Conservation (phyloP, 2,329 filamentous ascomycete genomes). For the Fusarium veterinarium region DNA sequence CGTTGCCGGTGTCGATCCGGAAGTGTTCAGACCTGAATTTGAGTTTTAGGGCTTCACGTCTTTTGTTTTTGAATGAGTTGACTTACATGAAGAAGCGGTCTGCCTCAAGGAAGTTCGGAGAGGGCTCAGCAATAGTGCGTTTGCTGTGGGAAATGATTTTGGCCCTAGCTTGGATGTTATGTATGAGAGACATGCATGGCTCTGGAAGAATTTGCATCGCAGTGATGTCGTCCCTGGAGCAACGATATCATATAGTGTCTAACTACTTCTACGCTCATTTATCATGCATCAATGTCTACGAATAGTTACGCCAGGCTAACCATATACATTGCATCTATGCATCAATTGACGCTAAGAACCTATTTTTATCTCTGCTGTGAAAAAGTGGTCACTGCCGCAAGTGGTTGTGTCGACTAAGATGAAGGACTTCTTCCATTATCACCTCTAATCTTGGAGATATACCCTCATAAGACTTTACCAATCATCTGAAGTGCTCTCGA, state of each 20-base stretch:
- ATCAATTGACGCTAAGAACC: not conserved
- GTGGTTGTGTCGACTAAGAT: not conserved
- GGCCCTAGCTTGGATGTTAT: constrained; percentile 14
- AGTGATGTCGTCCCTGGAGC: constrained; percentile 10
- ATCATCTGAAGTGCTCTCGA: not conserved
- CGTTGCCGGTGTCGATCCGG: constrained; percentile 89
- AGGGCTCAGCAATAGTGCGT: not conserved
- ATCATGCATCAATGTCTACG: not conserved
- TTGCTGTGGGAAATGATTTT: constrained; percentile 2
- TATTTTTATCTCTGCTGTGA: not conserved
- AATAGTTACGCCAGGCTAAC: not conserved
- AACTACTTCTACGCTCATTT: not conserved
- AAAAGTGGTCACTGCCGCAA: not conserved
- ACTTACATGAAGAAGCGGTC: constrained; percentile 10
- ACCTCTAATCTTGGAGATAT: not conserved
- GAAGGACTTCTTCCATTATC: not conserved
- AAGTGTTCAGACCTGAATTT: constrained; percentile 88
- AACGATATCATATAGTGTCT: not conserved
- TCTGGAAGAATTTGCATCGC: constrained; percentile 6
- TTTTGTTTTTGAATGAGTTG: constrained; percentile 2
- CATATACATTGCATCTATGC: not conserved
- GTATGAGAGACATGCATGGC: constrained; percentile 22
- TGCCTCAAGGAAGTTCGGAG: not conserved
- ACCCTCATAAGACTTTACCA: not conserved
- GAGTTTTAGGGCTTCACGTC: constrained; percentile 69